Evolutionary conservation across 2,329 filamentous ascomycete genomes (phyloP).

Genomic region (Apiospora aurea): DNA sequence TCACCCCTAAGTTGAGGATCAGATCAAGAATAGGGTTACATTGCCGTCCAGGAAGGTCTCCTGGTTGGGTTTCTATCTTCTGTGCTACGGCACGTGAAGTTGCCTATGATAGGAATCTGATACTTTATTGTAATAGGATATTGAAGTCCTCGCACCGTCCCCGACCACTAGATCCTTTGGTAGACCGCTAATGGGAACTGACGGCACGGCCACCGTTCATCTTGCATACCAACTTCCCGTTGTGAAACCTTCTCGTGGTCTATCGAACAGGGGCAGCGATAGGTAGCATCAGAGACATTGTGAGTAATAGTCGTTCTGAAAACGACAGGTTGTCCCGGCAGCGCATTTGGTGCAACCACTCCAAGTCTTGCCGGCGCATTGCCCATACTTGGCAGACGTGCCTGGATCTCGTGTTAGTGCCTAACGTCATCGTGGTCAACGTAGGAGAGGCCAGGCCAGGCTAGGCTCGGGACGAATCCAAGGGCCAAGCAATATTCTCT

Average conservation of each 20-base stretch:
- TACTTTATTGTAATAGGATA: background rate
- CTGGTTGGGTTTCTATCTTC: background rate
- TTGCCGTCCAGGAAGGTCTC: background rate
- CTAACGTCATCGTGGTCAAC: background rate
- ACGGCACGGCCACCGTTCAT: no score
- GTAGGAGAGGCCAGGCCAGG: no score
- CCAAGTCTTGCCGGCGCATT: slow-evolving; percentile 40
- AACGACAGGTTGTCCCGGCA: slow-evolving; percentile 37
- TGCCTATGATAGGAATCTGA: no score
- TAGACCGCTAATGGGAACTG: no score
- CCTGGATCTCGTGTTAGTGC: slow-evolving; percentile 27
- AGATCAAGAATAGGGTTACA: no score
- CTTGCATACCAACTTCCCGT: no score
- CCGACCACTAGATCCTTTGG: background rate
- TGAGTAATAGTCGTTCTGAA: slow-evolving; percentile 41
- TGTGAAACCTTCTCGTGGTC: no score
- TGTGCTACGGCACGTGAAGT: no score
- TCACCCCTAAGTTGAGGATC: background rate
- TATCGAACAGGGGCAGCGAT: background rate
- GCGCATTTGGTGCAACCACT: slow-evolving; percentile 37
- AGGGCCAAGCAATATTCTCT: background rate
- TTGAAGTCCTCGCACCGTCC: background rate
- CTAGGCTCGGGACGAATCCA: background rate
- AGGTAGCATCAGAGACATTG: slow-evolving; percentile 35
- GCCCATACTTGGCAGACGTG: slow-evolving; percentile 38